Base-by-base conservation (phyloP, 495 filamentous ascomycete genomes). In the Neurospora africana region DNA sequence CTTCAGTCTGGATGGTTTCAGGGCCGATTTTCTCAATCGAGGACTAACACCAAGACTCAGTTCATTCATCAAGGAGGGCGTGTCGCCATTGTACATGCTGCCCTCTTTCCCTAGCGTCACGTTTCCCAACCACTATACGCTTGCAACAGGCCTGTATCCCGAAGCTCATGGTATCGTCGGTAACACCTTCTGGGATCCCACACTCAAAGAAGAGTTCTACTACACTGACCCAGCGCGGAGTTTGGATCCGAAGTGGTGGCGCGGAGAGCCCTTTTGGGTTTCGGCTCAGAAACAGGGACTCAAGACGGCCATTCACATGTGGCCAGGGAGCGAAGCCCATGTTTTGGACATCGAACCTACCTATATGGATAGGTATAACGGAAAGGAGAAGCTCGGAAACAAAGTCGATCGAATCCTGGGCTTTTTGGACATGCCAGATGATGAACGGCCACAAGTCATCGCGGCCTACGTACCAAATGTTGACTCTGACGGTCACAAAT, bases 121-220 rank as follows among this genome's bases (percentile, higher is more conserved):
- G 3, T 99, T 99, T 78, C 95, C 95, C 44, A 99, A 99, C 78
- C 95, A 99, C 78, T 97, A 93, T 82, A 98, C 95, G 0, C 85
- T 99, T 39, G 93, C 92, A 4, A 98, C 95, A 0, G 95, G 95
- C 0, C 80, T 99, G 30, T 92, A 97, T 78, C 95, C 95, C 0
- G 95, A 98, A 78, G 90, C 89, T 68, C 95, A 99, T 80, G 95
- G 95, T 1, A 85, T 99, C 7, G 94, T 99, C 0, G 93, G 93
- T 2, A 99, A 99, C 74, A 92, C 88, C 0, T 99, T 99, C 77
- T 98, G 90, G 89, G 95, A 98, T 76, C 93, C 92, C 0, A 82
- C 83, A 0, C 73, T 92, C 33, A 39, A 91, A 69, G 90, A 91
- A 70, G 91, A 94, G 73, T 99, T 98, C 83, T 92, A 87, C 76